A percentile compares a stretch with the other conserved stretches of the same genome.
phyloP scores from a whole-genome alignment of 805 yeast species.

The Kregervanrija delftensis region DNA sequence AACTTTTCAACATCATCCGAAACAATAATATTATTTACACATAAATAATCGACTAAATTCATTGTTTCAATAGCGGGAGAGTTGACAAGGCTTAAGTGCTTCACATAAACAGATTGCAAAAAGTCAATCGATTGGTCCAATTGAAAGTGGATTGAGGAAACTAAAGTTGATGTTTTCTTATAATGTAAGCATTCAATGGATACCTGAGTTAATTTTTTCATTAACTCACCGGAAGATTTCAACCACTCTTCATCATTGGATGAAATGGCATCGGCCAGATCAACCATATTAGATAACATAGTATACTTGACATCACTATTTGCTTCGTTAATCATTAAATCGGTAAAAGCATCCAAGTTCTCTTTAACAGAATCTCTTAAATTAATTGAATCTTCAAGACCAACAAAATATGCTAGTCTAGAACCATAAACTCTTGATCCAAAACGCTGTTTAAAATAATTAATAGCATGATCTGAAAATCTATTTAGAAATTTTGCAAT shows the following conservation, averaged over 20 bases:
- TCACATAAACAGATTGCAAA: constrained; percentile 45
- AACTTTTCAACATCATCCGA: constrained; percentile 47
- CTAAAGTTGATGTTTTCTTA: constrained; percentile 36
- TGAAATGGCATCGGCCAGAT: constrained; percentile 50
- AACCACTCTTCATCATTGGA: constrained; percentile 48
- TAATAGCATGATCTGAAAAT: constrained; percentile 68
- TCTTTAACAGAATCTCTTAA: constrained; percentile 51
- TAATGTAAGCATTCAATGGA: constrained; percentile 37
- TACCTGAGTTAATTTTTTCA: constrained; percentile 36
- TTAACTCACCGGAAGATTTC: constrained; percentile 36
- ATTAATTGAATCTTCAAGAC: constrained; percentile 44
- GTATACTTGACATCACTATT: constrained; percentile 48
- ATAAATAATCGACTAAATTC: constrained; percentile 36
- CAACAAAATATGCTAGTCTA: constrained; percentile 60
- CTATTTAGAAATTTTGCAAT: constrained; percentile 80
- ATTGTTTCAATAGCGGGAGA: constrained; percentile 28
- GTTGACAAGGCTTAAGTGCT: constrained; percentile 12
- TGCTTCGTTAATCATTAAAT: constrained; percentile 39
- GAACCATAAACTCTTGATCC: constrained; percentile 58
- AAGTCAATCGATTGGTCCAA: constrained; percentile 61
- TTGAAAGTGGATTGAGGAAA: constrained; percentile 61
- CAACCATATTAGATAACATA: constrained; percentile 69
- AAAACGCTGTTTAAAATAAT: constrained; percentile 62
- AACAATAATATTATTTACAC: constrained; percentile 38
- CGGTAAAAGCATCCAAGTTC: constrained; percentile 43